Evolutionary conservation across 1,139 yeast species (phyloP).

Genomic region (Candida albicans): DNA sequence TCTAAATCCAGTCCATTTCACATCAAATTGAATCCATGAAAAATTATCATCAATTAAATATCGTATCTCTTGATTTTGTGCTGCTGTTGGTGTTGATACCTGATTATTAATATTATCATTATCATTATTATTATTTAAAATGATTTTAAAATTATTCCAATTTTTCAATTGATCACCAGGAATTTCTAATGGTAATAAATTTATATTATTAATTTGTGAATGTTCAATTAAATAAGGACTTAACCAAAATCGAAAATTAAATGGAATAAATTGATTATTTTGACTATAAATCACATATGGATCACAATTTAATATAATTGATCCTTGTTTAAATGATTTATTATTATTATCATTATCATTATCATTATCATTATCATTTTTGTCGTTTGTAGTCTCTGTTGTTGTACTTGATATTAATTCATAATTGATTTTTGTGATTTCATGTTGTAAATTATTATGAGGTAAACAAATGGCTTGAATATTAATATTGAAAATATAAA

Average conservation of each 20-base stretch:
- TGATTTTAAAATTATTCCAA: slow-evolving; percentile 5
- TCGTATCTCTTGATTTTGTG: too few relatives aligned
- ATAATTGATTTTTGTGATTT: slow-evolving; percentile 7
- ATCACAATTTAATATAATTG: slow-evolving; percentile 32
- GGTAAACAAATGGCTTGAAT: slow-evolving; percentile 10
- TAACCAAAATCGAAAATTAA: slow-evolving; percentile 36
- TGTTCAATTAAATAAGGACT: slow-evolving; percentile 29
- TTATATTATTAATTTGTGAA: slow-evolving; percentile 15
- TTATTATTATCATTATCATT: neutral
- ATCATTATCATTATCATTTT: neutral
- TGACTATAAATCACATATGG: slow-evolving; percentile 26
- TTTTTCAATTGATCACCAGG: slow-evolving; percentile 9
- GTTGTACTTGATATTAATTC: slow-evolving; percentile 1
- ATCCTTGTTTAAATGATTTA: slow-evolving; percentile 10
- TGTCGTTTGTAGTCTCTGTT: too few relatives aligned
- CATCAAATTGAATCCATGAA: slow-evolving; percentile 20
- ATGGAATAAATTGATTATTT: slow-evolving; percentile 38
- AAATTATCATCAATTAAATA: slow-evolving; percentile 13
- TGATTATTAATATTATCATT: neutral
- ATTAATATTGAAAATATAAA: slow-evolving; percentile 11
- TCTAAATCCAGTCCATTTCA: slow-evolving; percentile 57
- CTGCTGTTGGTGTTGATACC: too few relatives aligned
- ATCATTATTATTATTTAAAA: slow-evolving; percentile 2
- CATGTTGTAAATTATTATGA: neutral
- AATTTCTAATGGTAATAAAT: slow-evolving; percentile 17